phyloP scores from a whole-genome alignment of 2,329 filamentous ascomycete species.

The Periconia sp. region DNA sequence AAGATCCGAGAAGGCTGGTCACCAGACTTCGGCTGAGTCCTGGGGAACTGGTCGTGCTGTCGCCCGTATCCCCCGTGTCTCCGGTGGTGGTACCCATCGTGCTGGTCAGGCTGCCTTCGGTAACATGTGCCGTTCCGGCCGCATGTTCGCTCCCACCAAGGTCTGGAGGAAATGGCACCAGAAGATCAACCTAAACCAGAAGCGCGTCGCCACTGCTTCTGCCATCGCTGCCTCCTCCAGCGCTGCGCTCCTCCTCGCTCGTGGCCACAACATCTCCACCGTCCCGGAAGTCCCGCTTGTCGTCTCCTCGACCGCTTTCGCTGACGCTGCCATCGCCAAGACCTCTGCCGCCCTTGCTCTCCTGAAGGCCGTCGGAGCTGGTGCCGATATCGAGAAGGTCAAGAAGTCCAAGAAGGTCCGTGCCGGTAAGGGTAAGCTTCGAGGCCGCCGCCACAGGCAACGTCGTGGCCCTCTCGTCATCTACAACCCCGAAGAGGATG shows the following conservation, averaged over 20 bases:
- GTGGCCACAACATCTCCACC: conserved; percentile 91
- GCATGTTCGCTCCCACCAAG: conserved; percentile 99
- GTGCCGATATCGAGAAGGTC: conserved; percentile 91
- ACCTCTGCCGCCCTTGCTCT: conserved; percentile 86
- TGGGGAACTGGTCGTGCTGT: conserved; percentile 99
- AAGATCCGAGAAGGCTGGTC: conserved; percentile 91
- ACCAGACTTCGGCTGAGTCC: conserved; percentile 99
- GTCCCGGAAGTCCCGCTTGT: conserved; percentile 98
- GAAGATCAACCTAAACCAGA: conserved; percentile 99
- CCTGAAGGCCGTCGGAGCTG: conserved; percentile 89
- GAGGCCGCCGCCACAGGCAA: conserved; percentile 95
- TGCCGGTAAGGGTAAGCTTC: conserved; percentile 98
- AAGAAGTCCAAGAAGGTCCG: conserved; percentile 96
- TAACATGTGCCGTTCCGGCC: conserved; percentile 99
- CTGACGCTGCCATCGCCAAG: conserved; percentile 79
- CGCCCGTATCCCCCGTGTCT: conserved; percentile 99
- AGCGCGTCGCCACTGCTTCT: conserved; percentile 97
- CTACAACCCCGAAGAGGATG: conserved; percentile 94
- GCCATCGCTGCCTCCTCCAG: conserved; percentile 96
- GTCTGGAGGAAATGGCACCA: conserved; percentile 99
- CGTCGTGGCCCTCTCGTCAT: conserved; percentile 97
- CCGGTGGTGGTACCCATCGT: conserved; percentile 99
- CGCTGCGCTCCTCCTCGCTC: conserved; percentile 91
- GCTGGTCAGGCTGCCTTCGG: conserved; percentile 99
- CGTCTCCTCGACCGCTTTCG: conserved; percentile 88